Base-by-base conservation (phyloP, 345 rosid genomes). In the Gynandropsis gynandra region DNA sequence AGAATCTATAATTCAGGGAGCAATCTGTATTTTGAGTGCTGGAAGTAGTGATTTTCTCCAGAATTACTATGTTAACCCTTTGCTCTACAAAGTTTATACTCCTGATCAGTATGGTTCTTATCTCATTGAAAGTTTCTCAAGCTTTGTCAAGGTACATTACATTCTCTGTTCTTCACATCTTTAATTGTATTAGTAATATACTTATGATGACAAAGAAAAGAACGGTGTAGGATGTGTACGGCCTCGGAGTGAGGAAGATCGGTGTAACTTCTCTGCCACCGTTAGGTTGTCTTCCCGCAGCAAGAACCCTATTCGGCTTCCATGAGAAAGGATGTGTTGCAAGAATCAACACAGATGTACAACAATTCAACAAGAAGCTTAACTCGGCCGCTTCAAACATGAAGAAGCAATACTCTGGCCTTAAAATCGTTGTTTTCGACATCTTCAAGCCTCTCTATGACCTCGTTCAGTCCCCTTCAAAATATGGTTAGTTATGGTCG, bases 201-300 rank as follows among this genome's bases (percentile, higher is more conserved):
- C 36, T 32, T 37, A 21, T 40, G 24, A 20, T 33, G 14, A 43
- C 36, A 29, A 31, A 2, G 10, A 36, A 33, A 35, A 55, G 35
- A 42, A 16, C 4, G 59, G 17, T 46, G 5, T 76, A 90, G 96
- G 69, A 56, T 27, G 24, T 80, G 49, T 75, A 92, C 35, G 82
- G 63, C 0, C 45, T 71, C 53, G 98, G 98, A 31, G 97, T 74
- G 5, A 85, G 93, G 65, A 87, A 76, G 75, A 65, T 92, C 19
- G 97, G 96, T 33, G 97, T 78, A 50, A 92, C 97, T 34, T 85
- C 93, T 19, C 95, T 92, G 8, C 86, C 90, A 39, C 98, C 98
- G 16, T 38, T 82, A 46, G 97, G 98, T 16, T 92, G 98, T 68
- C 71, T 92, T 51, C 98, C 98, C 5, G 69, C 65, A 8, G 95